Percentiles rank a stretch among this genome's conserved stretches.
phyloP scores from a whole-genome alignment of 1,284 basidiomycete species.

The Boletellus deceptivus region DNA sequence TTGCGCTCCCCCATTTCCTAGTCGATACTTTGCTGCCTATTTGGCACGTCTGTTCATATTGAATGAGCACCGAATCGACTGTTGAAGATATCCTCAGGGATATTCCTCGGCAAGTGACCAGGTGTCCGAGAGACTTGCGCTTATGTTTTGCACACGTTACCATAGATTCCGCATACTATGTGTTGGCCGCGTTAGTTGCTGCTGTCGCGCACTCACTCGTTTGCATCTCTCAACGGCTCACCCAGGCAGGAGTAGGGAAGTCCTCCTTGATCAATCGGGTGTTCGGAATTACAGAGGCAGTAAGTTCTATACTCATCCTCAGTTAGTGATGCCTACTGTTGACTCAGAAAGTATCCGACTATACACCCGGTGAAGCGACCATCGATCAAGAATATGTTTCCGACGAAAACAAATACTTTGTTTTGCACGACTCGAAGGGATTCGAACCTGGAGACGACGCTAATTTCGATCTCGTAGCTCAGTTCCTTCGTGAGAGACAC shows the following conservation, averaged over 20 bases:
- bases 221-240: neutral
- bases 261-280: slow-evolving; percentile 5
- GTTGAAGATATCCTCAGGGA: slow-evolving; percentile 6
- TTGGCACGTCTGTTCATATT: neutral
- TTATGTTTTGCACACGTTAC: too few species aligned
- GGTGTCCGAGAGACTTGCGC: too few species aligned
- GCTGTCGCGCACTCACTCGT: neutral
- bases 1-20: too few species aligned
- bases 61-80: neutral
- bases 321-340: neutral
- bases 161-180: slow-evolving; percentile 9
- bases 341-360: slow-evolving; percentile 6
- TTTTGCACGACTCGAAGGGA: slow-evolving; percentile 8
- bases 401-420: slow-evolving; percentile 9
- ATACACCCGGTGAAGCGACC: slow-evolving; percentile 3
- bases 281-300: slow-evolving; percentile 10
- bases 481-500: slow-evolving; percentile 5
- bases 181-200: slow-evolving; percentile 5
- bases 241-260: slow-evolving; percentile 11
- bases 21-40: too few species aligned
- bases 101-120: slow-evolving; percentile 1
- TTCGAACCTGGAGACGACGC: slow-evolving; percentile 3
- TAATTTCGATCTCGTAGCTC: slow-evolving; percentile 3
- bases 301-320: neutral
- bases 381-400: slow-evolving; percentile 10